These are phyloP conservation scores for Ceriops tagal DNA, from an alignment of 345 rosid species.

Conservation along the genomic window DNA sequence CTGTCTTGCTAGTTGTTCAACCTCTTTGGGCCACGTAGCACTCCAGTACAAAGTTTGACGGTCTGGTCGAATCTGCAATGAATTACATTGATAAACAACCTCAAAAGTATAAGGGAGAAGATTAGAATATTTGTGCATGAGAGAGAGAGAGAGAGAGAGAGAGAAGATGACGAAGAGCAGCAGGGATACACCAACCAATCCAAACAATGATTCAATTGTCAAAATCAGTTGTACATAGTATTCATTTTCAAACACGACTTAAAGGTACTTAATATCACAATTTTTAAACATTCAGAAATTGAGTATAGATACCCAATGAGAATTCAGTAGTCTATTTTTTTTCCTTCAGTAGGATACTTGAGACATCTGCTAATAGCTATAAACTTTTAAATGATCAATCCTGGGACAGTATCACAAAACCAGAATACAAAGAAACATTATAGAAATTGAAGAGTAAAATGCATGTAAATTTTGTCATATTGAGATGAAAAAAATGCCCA, in stretches of 20 bases:
- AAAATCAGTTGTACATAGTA: too few relatives aligned
- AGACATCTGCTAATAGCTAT: background rate
- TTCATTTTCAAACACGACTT: too few relatives aligned
- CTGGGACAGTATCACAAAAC: background rate
- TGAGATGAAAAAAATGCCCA: background rate
- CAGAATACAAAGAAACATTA: background rate
- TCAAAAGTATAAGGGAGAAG: background rate
- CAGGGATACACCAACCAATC: too few relatives aligned
- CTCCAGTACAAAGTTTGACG: slow-evolving; percentile 99
- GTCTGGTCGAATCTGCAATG: slow-evolving; percentile 81
- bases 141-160: too few relatives aligned
- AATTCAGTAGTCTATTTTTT: background rate
- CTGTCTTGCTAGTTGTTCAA: slow-evolving; percentile 78
- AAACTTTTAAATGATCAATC: background rate
- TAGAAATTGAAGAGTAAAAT: background rate
- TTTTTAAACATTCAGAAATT: too few relatives aligned
- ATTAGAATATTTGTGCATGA: background rate
- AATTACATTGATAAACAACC: background rate
- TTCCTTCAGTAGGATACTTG: background rate
- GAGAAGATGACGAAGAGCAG: too few relatives aligned
- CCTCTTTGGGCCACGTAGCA: slow-evolving; percentile 99
- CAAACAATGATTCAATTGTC: too few relatives aligned
- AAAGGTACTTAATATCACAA: too few relatives aligned
- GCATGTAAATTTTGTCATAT: background rate
- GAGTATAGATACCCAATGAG: background rate